phyloP scores from a whole-genome alignment of 2,329 filamentous ascomycete genomes.

The Penicillium sp. region DNA sequence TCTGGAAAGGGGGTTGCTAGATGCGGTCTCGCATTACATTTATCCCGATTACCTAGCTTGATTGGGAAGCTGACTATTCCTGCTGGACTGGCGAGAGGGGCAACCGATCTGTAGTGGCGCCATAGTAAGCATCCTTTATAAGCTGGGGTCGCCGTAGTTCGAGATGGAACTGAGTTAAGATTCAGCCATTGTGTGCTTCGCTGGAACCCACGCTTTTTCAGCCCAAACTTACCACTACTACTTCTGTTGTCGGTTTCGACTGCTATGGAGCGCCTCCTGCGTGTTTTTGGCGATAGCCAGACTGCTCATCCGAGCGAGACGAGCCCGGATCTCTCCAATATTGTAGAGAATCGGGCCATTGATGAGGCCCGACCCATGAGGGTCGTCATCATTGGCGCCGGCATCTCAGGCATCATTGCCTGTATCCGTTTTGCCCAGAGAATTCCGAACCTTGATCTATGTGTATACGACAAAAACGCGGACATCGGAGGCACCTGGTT shows the following conservation, averaged over 20 bases:
- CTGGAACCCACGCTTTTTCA: too few species aligned
- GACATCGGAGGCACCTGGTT: slow-evolving; percentile 38
- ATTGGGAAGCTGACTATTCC: too few species aligned
- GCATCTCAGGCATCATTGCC: slow-evolving; percentile 40
- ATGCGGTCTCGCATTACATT: too few species aligned
- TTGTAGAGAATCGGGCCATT: slow-evolving; percentile 33
- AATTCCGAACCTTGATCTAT: slow-evolving; percentile 37
- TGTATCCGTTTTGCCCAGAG: slow-evolving; percentile 40
- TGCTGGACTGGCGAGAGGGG: too few species aligned
- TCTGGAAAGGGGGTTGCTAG: too few species aligned
- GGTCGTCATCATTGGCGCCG: slow-evolving; percentile 40
- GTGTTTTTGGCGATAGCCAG: slow-evolving; percentile 6
- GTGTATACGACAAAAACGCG: slow-evolving; percentile 37
- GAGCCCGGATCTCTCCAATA: not conserved
- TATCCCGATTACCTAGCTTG: too few species aligned
- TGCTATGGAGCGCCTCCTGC: too few species aligned
- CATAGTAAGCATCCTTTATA: not conserved
- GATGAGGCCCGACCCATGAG: slow-evolving; percentile 34
- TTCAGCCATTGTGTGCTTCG: too few species aligned
- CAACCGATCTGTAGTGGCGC: not conserved
- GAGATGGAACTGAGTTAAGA: too few species aligned
- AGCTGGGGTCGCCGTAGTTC: not conserved
- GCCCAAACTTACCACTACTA: too few species aligned
- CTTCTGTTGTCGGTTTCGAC: too few species aligned
- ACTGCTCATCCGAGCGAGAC: too few species aligned